phyloP scores from a whole-genome alignment of 352 stramenopile genomes.

The Globisporangium mamillatum region DNA sequence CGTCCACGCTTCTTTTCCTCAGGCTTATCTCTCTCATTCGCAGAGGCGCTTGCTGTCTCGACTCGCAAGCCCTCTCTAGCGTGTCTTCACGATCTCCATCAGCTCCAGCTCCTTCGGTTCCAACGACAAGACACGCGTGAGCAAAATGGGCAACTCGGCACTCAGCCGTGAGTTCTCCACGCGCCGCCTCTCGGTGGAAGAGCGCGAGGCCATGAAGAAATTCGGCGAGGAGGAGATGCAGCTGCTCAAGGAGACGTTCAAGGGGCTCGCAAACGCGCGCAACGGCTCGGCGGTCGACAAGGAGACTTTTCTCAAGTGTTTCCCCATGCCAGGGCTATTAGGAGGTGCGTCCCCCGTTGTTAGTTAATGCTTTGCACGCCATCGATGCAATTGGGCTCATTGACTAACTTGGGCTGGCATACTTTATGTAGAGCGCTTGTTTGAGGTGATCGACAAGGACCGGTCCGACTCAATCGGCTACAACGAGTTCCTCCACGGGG shows the following conservation, averaged over 20 bases:
- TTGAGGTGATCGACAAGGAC: constrained; percentile 92
- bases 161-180: constrained; percentile 54
- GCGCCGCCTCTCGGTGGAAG: constrained; percentile 42
- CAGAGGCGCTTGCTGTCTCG: background rate
- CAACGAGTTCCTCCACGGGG: constrained; percentile 90
- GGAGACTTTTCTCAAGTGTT: constrained; percentile 93
- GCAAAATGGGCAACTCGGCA: constrained; percentile 61
- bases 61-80: background rate
- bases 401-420: background rate
- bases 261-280: constrained; percentile 59
- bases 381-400: background rate
- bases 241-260: constrained; percentile 76
- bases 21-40: background rate
- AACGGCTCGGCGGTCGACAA: constrained; percentile 85
- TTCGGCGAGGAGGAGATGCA: constrained; percentile 80
- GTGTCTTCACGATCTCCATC: no score
- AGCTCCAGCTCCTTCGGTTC: background rate
- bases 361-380: no score
- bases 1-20: background rate
- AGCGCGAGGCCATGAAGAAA: constrained; percentile 70
- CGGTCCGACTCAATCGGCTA: constrained; percentile 85
- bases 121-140: background rate
- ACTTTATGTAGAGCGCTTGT: constrained; percentile 70
- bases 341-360: constrained; percentile 27
- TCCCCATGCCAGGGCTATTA: constrained; percentile 87